Base-by-base conservation (phyloP, 1,284 basidiomycete species). In the Malassezia pachydermatis region DNA sequence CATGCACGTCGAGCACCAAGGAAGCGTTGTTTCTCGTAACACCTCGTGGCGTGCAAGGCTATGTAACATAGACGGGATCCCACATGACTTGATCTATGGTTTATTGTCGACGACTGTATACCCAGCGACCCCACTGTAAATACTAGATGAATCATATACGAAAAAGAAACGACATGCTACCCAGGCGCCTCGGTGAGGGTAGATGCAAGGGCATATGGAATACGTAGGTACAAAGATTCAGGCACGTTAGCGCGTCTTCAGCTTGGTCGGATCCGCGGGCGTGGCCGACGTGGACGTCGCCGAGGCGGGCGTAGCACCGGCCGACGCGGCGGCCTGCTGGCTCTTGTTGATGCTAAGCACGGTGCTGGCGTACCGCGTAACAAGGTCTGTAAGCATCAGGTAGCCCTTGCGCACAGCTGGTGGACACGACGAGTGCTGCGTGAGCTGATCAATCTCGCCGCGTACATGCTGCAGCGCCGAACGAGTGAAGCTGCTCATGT, bases 401-500 rank as follows among this genome's bases (percentile, higher is more conserved):
- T 70, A 71, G 8, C 53, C 67, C 55, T 62, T 68, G 22, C 68
- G 51, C 0, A 71, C 62, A 4, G 56, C 53, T 1, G 60, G 59
- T 14, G 68, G 68, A 32, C 67, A 70, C n/a, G 56, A 57, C 23
- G 57, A 56, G 43, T 65, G 56, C 42, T 63, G 58, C 3, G 62
- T 64, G 14, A 59, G 56, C 4, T 52, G 49, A 35, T 71, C 68
- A 19, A 71, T 44, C 11, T 63, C 37, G 29, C 34, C 48, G 34
- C 61, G 59, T 14, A 71, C 67, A 43, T 67, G 63, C 41, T 63
- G 59, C 59, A 69, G 66, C 5, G 68, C 63, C 4, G 61, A 59
- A n/a, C 68, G 48, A 1, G 68, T 71, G 29, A 71, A 71, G 29
- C 54, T 61, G 55, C 59, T 62, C 68, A 71, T 71, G 57, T 68